Base-by-base conservation (phyloP, 371 early-diverging fungal genomes). In the Furculomyces boomerangus region DNA sequence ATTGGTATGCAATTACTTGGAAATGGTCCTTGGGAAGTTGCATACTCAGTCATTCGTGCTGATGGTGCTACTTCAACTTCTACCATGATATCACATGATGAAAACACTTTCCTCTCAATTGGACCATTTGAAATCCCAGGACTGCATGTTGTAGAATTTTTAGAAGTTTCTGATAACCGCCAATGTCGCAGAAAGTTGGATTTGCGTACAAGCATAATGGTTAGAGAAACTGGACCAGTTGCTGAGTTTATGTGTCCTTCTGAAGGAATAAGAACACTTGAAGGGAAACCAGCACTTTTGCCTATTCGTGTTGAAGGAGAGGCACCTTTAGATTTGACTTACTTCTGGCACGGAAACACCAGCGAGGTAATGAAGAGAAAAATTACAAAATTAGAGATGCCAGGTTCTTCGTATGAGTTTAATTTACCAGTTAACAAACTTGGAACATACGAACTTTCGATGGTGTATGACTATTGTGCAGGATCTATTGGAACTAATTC, bases 1-100 rank as follows among this genome's bases (percentile, higher is more conserved):
- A 44, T 68, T 7, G 61, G 57, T 2, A 55, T 68, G 45, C 56
- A 59, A 7, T 50, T 68, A 31, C 58, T 59, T 49, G 68, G 68
- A 40, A 60, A 67, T 43, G 68, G 63, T 1, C 68, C 68, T 3
- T 68, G 68, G 68, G 56, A 63, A 35, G 56, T 68, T 24, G 50
- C 46, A 2, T 68, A 67, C 55, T 51, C 54, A 27, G 30, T 68
- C 1, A 56, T 60, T 0, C 54, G 65, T 30, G 60, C 58, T 31
- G 51, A 55, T 43, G 59, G 61, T 10, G 58, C 58, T 18, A 45
- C 27, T 1, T 26, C 58, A 2, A 25, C 35, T 30, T 54, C 56
- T 1, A 51, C 59, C 3, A 25, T 49, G 25, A 57, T 32, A 3
- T 60, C 63, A 25, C 28, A 27, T 0, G 54, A 60, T 8, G 60